These are phyloP conservation scores for Penicillium corylophilum DNA, from an alignment of 2,329 filamentous ascomycete species.

Conservation along the genomic window DNA sequence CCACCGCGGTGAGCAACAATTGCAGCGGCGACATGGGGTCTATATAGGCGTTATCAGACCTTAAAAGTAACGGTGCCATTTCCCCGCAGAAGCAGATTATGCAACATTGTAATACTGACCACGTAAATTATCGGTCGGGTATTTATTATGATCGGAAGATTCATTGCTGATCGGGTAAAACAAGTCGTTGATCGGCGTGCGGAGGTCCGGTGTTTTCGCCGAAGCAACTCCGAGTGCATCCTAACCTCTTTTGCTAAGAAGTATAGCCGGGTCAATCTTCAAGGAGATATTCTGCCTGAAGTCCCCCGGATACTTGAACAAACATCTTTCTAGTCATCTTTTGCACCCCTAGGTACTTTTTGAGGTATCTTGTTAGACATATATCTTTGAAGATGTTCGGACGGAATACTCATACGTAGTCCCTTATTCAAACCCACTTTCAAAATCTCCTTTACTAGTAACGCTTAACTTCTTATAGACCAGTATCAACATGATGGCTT, in stretches of 20 bases:
- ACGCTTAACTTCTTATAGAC: background rate
- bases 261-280: too few species aligned
- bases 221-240: background rate
- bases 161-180: constrained; percentile 6
- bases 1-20: background rate
- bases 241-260: background rate
- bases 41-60: background rate
- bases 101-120: background rate
- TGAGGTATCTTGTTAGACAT: too few species aligned
- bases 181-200: constrained; percentile 11
- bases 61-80: constrained; percentile 4
- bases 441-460: too few species aligned
- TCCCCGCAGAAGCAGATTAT: constrained; percentile 7
- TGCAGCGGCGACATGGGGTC: background rate
- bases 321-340: too few species aligned
- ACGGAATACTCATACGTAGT: too few species aligned
- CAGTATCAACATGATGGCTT: background rate
- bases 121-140: constrained; percentile 3
- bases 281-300: too few species aligned
- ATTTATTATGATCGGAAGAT: constrained; percentile 1
- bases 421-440: too few species aligned
- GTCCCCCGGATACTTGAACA: too few species aligned
- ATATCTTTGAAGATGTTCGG: too few species aligned
- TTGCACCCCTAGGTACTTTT: too few species aligned
- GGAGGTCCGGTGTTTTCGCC: constrained; percentile 9